Percentiles rank a stretch among this genome's conserved stretches.
Conservation (phyloP, 2,329 filamentous ascomycete species). For the Plectosphaerella plurivora region DNA sequence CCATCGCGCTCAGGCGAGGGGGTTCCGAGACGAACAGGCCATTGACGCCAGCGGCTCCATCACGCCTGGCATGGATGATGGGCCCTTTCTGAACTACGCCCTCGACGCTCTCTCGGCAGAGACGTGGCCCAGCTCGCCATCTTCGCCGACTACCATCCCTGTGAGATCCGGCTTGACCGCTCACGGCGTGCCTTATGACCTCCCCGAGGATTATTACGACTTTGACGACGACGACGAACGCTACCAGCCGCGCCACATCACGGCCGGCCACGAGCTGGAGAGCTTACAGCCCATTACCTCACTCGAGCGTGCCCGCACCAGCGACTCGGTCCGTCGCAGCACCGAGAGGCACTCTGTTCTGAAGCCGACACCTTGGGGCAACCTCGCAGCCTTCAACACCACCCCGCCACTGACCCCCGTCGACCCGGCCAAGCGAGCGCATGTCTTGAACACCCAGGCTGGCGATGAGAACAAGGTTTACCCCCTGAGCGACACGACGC, state of each 20-base stretch:
- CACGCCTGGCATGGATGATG: constrained; percentile 78
- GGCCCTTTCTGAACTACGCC: constrained; percentile 84
- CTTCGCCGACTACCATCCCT: constrained; percentile 23
- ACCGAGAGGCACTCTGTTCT: neutral
- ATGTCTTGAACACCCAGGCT: neutral
- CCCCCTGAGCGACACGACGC: constrained; percentile 23
- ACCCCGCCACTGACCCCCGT: neutral
- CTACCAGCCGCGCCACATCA: neutral
- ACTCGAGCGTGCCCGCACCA: neutral
- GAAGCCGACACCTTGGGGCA: neutral
- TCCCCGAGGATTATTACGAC: neutral
- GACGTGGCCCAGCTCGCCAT: constrained; percentile 54
- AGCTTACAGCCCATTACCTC: neutral
- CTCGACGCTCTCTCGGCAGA: constrained; percentile 80
- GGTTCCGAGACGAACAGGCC: constrained; percentile 48
- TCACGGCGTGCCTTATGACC: neutral
- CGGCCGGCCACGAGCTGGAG: neutral
- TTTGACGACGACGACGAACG: neutral
- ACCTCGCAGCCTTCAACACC: constrained; percentile 1
- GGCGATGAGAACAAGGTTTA: constrained; percentile 18
- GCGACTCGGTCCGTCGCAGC: neutral
- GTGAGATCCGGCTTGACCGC: neutral
- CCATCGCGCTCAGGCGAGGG: constrained; percentile 12
- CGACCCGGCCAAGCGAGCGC: neutral
- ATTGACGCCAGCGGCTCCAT: constrained; percentile 43